Evolutionary conservation across 1,284 basidiomycete genomes (phyloP).

Genomic region (Schizophyllum amplum): DNA sequence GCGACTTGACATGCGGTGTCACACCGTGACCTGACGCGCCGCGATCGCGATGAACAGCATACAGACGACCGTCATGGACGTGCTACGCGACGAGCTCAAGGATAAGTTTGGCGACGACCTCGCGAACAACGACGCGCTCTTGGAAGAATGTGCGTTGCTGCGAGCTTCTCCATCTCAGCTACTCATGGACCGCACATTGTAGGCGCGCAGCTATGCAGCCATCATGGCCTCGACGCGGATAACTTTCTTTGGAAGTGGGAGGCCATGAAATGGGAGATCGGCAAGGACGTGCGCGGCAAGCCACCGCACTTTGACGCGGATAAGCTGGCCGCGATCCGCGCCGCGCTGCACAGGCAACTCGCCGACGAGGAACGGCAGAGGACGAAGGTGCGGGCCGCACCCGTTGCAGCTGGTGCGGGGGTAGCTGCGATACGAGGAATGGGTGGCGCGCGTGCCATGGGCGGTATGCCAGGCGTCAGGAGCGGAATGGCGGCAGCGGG

Average conservation of each 20-base stretch:
- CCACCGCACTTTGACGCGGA: constrained; percentile 27
- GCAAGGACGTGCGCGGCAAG: constrained; percentile 7
- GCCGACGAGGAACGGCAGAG: constrained; percentile 34
- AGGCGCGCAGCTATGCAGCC: constrained; percentile 62
- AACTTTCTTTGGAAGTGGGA: constrained; percentile 70
- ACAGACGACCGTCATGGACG: background rate
- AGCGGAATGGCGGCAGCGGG: constrained; percentile 22
- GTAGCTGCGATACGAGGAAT: constrained; percentile 3
- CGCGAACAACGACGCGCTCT: constrained; percentile 24
- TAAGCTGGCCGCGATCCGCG: constrained; percentile 45
- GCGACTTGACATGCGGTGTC: background rate
- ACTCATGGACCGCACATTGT: constrained; percentile 3
- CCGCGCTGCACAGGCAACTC: constrained; percentile 43
- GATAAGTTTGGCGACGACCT: constrained; percentile 1
- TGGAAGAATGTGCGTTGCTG: constrained; percentile 39
- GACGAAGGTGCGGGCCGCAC: constrained; percentile 20
- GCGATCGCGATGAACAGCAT: background rate
- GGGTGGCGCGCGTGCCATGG: constrained; percentile 20
- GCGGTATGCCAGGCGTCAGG: constrained; percentile 21
- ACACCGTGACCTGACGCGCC: background rate
- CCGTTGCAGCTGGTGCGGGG: constrained; percentile 7
- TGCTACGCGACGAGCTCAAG: background rate
- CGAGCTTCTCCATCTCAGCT: background rate
- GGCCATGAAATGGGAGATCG: constrained; percentile 31
- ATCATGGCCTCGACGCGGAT: constrained; percentile 49